Evolutionary conservation across 1,284 basidiomycete genomes (phyloP).

Genomic region (Tausonia pullulans): DNA sequence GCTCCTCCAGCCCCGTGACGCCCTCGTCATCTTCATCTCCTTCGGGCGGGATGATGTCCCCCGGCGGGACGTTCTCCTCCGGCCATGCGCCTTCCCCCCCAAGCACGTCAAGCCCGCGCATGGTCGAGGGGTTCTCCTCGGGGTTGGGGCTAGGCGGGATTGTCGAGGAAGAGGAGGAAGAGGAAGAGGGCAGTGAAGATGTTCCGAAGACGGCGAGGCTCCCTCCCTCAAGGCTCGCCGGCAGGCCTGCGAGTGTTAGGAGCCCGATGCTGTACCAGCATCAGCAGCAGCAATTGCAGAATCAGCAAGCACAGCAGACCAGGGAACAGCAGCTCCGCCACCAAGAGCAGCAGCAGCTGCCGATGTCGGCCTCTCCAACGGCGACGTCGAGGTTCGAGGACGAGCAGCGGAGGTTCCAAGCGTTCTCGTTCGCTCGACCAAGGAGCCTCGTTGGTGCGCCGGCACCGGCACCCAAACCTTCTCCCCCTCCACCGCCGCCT

Average conservation of each 20-base stretch:
- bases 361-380: not conserved
- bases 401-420: slow-evolving; percentile 7
- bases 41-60: too few relatives aligned
- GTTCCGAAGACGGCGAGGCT: too few relatives aligned
- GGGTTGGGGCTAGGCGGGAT: slow-evolving; percentile 11
- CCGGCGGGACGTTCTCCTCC: too few relatives aligned
- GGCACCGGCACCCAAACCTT: not conserved
- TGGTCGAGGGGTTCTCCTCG: slow-evolving; percentile 2
- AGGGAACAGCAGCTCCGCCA: too few relatives aligned
- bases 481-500: not conserved
- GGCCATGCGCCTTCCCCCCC: not conserved
- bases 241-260: too few relatives aligned
- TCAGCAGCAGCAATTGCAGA: too few relatives aligned
- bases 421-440: slow-evolving; percentile 7
- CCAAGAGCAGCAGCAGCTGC: too few relatives aligned
- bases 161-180: slow-evolving; percentile 11
- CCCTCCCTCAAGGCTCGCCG: too few relatives aligned
- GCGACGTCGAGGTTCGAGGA: not conserved
- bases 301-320: too few relatives aligned
- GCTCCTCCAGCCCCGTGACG: not conserved
- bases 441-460: not conserved
- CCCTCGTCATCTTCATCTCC: too few relatives aligned
- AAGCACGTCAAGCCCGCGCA: not conserved
- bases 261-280: too few relatives aligned
- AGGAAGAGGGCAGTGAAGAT: slow-evolving; percentile 2